Evolutionary conservation across 2,329 filamentous ascomycete genomes (phyloP).

Genomic region (Chalara sp.): DNA sequence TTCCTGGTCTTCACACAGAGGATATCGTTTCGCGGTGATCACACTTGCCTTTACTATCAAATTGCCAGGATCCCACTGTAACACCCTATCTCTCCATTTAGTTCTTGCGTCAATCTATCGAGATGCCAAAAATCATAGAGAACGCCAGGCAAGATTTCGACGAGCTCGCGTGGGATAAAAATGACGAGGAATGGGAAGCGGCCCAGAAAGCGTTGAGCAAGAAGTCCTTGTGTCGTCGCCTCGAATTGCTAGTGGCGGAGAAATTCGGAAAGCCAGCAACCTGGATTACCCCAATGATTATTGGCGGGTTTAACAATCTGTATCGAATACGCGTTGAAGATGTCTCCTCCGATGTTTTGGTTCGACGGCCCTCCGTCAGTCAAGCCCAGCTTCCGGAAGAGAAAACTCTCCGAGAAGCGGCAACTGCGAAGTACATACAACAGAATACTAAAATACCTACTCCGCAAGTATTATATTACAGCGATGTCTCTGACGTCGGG

Average conservation of each 20-base stretch:
- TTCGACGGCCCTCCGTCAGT: conserved; percentile 4
- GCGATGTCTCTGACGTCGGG: conserved; percentile 2
- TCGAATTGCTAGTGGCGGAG: conserved; percentile 7
- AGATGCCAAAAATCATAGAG: neutral
- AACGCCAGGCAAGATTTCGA: conserved; percentile 12
- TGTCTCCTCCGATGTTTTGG: conserved; percentile 1
- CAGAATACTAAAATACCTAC: conserved; percentile 2
- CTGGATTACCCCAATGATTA: conserved; percentile 10
- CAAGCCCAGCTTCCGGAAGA: conserved; percentile 2
- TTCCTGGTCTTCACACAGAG: no score
- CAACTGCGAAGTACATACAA: neutral
- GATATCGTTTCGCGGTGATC: no score
- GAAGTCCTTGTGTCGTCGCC: conserved; percentile 1
- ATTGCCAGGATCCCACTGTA: no score
- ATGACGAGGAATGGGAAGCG: conserved; percentile 12
- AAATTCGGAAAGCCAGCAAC: conserved; percentile 14
- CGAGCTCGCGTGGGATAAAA: conserved; percentile 16
- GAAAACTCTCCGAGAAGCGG: conserved; percentile 5
- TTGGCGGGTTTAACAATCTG: conserved; percentile 15
- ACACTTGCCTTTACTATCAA: no score
- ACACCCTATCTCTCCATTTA: no score
- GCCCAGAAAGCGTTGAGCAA: conserved; percentile 9
- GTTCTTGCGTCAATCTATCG: no score
- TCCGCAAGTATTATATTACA: conserved; percentile 1
- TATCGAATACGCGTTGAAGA: conserved; percentile 16